Conservation (phyloP, 1,139 yeast genomes). For the Barnettozyma hawaiiensis region DNA sequence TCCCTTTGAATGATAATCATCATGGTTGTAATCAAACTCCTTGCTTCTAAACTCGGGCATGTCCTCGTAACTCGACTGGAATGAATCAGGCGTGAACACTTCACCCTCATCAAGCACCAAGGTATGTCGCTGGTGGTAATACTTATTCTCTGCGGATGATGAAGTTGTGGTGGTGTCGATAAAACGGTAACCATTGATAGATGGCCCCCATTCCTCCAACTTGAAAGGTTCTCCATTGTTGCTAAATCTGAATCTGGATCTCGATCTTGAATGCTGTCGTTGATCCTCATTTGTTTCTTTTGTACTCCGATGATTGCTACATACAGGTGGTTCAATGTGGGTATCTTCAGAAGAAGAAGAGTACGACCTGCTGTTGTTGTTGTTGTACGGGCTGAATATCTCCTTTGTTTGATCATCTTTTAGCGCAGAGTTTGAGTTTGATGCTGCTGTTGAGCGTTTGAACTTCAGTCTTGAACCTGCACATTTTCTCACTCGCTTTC, state of each 20-base stretch:
- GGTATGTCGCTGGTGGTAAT: conserved; percentile 14
- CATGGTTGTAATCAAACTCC: conserved; percentile 2
- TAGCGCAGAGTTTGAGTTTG: background rate
- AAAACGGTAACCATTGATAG: conserved; percentile 32
- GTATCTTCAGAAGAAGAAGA: background rate
- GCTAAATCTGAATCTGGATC: too few species aligned
- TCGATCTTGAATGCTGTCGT: background rate
- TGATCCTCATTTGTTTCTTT: background rate
- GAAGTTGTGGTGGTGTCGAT: conserved; percentile 6
- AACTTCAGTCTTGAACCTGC: background rate
- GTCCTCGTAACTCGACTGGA: conserved; percentile 20
- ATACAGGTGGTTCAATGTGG: background rate
- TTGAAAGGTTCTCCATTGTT: background rate
- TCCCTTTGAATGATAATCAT: background rate
- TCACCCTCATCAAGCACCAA: conserved; percentile 14
- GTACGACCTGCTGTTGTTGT: too few species aligned
- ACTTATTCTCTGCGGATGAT: background rate
- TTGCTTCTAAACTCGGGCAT: conserved; percentile 13
- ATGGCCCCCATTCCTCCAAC: conserved; percentile 31
- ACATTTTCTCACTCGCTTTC: background rate
- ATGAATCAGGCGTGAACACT: background rate
- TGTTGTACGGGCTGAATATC: too few species aligned
- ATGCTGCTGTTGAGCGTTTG: background rate
- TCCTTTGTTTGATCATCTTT: too few species aligned
- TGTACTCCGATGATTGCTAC: background rate